These are phyloP conservation scores for Fusarium udum DNA, from an alignment of 2,329 filamentous ascomycete genomes.

Conservation along the genomic window DNA sequence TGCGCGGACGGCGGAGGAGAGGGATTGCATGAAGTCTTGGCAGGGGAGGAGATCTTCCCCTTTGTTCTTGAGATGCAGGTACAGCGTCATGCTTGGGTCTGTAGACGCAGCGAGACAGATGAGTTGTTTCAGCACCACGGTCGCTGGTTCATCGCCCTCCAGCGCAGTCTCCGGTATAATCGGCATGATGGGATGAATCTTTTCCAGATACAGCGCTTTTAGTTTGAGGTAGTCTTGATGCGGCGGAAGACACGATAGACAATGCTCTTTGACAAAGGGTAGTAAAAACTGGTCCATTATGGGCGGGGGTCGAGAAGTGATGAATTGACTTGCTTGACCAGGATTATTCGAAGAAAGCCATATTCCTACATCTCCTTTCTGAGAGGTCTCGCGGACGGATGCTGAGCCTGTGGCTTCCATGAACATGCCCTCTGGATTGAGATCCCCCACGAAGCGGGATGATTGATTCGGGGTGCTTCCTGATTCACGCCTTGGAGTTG, in stretches of 20 bases:
- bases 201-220: conserved; percentile 58
- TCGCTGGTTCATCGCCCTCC: conserved; percentile 46
- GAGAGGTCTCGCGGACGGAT: conserved; percentile 49
- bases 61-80: conserved; percentile 56
- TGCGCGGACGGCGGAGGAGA: conserved; percentile 60
- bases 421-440: conserved; percentile 69
- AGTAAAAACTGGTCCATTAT: conserved; percentile 54
- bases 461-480: conserved; percentile 41
- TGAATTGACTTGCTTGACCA: conserved; percentile 49
- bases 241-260: conserved; percentile 59
- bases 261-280: conserved; percentile 57
- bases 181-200: conserved; percentile 65
- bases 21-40: conserved; percentile 58
- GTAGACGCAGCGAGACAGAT: conserved; percentile 65
- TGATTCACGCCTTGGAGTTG: conserved; percentile 20
- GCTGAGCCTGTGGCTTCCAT: conserved; percentile 60
- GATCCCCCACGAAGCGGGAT: conserved; percentile 65
- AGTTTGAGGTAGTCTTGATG: conserved; percentile 57
- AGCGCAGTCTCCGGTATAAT: conserved; percentile 55
- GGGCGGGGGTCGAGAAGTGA: conserved; percentile 50
- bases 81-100: conserved; percentile 55
- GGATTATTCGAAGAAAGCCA: conserved; percentile 56
- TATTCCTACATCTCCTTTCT: conserved; percentile 64
- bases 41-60: conserved; percentile 53
- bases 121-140: conserved; percentile 61